Percentiles rank a stretch among this genome's conserved stretches.
Conservation (phyloP, 176 grass and related monocot species). For the Zea luxurians region DNA sequence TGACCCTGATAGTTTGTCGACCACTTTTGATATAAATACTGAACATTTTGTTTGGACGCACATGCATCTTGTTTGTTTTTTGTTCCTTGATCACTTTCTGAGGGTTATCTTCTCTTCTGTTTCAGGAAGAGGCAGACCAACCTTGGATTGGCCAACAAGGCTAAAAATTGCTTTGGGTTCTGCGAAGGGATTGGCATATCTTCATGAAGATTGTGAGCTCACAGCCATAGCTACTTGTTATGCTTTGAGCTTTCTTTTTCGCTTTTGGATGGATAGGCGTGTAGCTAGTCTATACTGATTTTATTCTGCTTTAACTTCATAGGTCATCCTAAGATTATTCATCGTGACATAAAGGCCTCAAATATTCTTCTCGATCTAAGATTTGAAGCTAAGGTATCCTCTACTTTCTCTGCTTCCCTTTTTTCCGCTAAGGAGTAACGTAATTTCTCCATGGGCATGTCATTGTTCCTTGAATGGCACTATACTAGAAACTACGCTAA, state of each 20-base stretch:
- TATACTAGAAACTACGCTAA: slow-evolving; percentile 13
- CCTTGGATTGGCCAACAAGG: slow-evolving; percentile 72
- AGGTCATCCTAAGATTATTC: slow-evolving; percentile 85
- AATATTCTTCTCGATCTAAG: slow-evolving; percentile 73
- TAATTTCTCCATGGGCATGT: not conserved
- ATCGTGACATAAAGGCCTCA: slow-evolving; percentile 71
- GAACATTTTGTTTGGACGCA: too few relatives aligned
- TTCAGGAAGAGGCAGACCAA: slow-evolving; percentile 47
- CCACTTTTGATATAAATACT: not conserved
- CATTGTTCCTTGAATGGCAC: not conserved
- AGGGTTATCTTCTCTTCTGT: slow-evolving; percentile 24
- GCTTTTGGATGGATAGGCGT: not conserved
- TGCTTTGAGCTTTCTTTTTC: slow-evolving; percentile 32
- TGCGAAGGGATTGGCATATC: slow-evolving; percentile 79
- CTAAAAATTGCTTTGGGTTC: slow-evolving; percentile 74
- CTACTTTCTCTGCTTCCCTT: slow-evolving; percentile 10
- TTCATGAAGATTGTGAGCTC: slow-evolving; percentile 86
- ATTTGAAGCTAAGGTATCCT: slow-evolving; percentile 71
- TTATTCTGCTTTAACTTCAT: slow-evolving; percentile 5
- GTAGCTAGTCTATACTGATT: slow-evolving; percentile 6
- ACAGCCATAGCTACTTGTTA: slow-evolving; percentile 25
- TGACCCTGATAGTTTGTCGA: not conserved
- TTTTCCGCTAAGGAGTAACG: not conserved
- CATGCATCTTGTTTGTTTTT: not conserved
- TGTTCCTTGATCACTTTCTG: slow-evolving; percentile 31